Evolutionary conservation across 139 green algal genomes (phyloP), one percentile per base, ranked within the genome.

Genomic region (Chlamydomonas urium): DNA sequence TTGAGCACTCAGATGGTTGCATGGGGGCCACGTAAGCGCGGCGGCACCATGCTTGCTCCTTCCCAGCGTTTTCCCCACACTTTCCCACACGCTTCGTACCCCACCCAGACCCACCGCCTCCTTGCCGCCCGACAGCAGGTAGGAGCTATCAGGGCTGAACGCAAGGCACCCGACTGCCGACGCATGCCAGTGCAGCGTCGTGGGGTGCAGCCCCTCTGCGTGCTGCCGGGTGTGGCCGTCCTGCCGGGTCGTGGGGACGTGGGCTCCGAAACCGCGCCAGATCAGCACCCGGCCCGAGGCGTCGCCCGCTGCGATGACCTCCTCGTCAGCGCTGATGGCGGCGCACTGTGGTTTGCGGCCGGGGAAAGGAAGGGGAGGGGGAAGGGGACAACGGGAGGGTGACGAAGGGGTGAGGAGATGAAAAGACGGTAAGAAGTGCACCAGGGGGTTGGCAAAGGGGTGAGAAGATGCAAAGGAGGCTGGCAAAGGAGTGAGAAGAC

Each of bases 161-260:
- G 69, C 60, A 28, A 97, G 62, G 24, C 53, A 79, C 2, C 78
- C 75, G 29, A 97, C 91, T 1, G 85, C 65, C 28, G 82, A 47
- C 5, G 92, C 76, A 69, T 97, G 92, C 92, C 92, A 97, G 84
- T 97, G 92, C 77, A 91, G 47, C 0, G 90, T 94, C 19, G 83
- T 88, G 34, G 74, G 69, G 0, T 78, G 63, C 38, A 65, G 62
- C 31, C 14, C 17, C 26, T 65, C 26, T 2, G 62, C 38, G 35
- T 72, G 71, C 35, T 42, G 42, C 75, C 69, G 42, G 10, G 14
- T 8, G 42, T 8, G 8, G 38, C 69, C 48, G 31, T 59, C 62
- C 8, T 65, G 58, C 6, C n/a, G 56, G 47, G 21, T 63, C 24
- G 38, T 26, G n/a, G 76, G 70, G 38, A 90, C 62, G 0, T 60